These are phyloP conservation scores for Penicillium turbatum DNA, from an alignment of 495 filamentous ascomycete genomes.

Conservation along the genomic window DNA sequence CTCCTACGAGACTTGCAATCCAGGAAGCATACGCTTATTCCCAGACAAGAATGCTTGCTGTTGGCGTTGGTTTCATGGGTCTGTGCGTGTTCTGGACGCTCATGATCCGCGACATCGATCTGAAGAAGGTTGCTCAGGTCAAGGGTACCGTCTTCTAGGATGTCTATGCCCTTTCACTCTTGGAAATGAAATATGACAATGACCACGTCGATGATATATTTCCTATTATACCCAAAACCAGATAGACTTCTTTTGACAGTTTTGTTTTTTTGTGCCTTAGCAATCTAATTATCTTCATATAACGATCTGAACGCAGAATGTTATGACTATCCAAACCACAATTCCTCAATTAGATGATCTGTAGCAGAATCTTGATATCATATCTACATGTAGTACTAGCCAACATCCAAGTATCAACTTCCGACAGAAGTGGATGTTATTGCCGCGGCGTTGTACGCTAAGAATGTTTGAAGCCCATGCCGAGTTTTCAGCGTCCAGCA, in stretches of 20 bases:
- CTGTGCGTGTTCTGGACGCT: conserved; percentile 33
- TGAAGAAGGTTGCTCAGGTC: conserved; percentile 19
- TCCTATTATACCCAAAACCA: neutral
- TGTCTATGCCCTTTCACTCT: neutral
- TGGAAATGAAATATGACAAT: neutral
- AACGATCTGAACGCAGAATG: conserved; percentile 4
- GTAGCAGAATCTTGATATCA: neutral
- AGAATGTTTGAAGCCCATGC: neutral
- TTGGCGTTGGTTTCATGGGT: conserved; percentile 30
- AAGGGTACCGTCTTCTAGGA: conserved; percentile 19
- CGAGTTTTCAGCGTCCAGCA: neutral
- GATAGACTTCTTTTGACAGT: neutral
- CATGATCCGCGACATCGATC: conserved; percentile 17
- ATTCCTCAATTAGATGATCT: neutral
- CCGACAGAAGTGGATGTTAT: neutral
- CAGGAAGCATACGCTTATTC: conserved; percentile 50
- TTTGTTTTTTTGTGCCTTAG: neutral
- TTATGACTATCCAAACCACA: neutral
- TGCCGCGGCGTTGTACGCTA: neutral
- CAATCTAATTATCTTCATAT: conserved; percentile 1
- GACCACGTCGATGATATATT: neutral
- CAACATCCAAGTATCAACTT: neutral
- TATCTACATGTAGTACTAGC: neutral
- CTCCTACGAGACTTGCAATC: conserved; percentile 48
- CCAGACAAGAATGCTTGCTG: conserved; percentile 33